phyloP scores from a whole-genome alignment of 192 early-diverging fungal species.

The Backusella parvicylindrica region DNA sequence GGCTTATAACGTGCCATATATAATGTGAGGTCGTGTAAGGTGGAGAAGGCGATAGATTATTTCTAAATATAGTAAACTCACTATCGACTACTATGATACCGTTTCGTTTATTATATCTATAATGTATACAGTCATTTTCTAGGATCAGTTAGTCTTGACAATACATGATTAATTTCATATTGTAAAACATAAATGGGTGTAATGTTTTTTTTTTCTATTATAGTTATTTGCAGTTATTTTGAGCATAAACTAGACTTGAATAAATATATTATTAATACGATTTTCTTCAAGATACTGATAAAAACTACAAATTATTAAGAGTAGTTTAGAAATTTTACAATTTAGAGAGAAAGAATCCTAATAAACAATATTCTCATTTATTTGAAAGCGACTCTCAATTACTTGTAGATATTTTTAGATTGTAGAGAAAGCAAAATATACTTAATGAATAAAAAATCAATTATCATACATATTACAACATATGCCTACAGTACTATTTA shows the following conservation, averaged over 20 bases:
- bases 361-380: no score
- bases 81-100: not conserved
- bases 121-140: not conserved
- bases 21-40: not conserved
- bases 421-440: no score
- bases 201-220: not conserved
- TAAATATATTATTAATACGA: not conserved
- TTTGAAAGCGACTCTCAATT: no score
- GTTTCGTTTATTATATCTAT: not conserved
- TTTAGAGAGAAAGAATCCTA: no score
- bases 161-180: not conserved
- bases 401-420: no score
- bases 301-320: no score
- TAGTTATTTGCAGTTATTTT: not conserved
- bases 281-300: no score
- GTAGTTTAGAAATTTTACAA: no score
- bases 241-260: not conserved
- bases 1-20: not conserved
- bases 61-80: not conserved
- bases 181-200: not conserved
- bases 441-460: not conserved
- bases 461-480: not conserved
- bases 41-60: not conserved
- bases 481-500: not conserved
- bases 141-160: not conserved